Evolutionary conservation across 2,329 filamentous ascomycete genomes (phyloP), one percentile per base, ranked within the genome.

Genomic region (Leptographium radiaticola): DNA sequence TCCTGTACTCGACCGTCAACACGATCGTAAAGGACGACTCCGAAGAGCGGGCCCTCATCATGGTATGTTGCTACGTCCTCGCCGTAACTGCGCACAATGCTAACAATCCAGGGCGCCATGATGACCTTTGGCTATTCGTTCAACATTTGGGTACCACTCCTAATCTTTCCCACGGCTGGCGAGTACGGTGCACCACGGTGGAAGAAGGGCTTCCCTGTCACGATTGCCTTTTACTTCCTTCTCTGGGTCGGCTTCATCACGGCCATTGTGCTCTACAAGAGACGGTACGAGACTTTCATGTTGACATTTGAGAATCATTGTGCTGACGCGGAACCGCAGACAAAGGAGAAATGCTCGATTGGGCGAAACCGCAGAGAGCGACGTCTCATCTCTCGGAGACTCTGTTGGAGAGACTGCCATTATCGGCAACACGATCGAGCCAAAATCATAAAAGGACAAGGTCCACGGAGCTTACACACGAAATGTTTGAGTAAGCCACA

Each of bases 121-220:
- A 72, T 73, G 70, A 71, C 69, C 2, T 68, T 73, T 48, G 70
- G 70, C 39, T 73, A 71, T 55, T 71, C 68, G 1, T 71, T 72
- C 57, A 64, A 71, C 42, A 71, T 73, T 13, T 73, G 71, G 71
- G 68, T 71, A 6, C 70, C 70, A 0, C 62, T 73, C 7, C 60
- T 73, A 2, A 60, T 70, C 2, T 73, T 70, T 55, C 71, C 70
- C 0, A 72, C 70, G 0, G 68, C 67, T 1, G 70, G 70, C 1
- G 62, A 64, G 0, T 59, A 69, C 34, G 68, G 70, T 4, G 71
- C 71, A 0, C 73, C 74, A 0, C 64, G 68, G 38, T 77, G 74
- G 74, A 68, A 62, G 2, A 72, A 71, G 34, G 73, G 74, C 0
- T 76, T 73, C 65, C 71, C 72, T 0, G 68, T 74, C 7, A 68